Conservation (phyloP, 805 yeast genomes). For the Torulaspora gathmanii region DNA sequence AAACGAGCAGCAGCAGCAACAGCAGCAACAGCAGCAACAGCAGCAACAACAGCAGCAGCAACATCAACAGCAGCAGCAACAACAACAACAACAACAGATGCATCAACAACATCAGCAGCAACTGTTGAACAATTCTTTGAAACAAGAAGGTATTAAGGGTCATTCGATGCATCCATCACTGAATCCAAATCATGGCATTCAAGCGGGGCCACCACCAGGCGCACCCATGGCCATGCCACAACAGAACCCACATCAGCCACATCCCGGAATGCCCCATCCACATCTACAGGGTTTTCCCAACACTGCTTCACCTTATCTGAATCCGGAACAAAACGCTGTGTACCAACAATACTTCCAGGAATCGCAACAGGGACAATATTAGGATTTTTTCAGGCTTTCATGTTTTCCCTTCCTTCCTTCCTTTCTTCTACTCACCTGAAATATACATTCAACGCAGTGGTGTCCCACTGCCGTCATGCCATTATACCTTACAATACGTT, state of each 20-base stretch:
- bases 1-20: constrained; percentile 8
- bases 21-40: constrained; percentile 14
- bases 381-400: constrained; percentile 4
- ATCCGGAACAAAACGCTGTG: constrained; percentile 51
- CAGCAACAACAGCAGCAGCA: constrained; percentile 23
- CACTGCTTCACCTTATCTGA: constrained; percentile 37
- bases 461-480: constrained; percentile 1
- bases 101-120: constrained; percentile 19
- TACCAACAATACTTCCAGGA: constrained; percentile 61
- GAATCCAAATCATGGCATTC: constrained; percentile 12
- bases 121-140: constrained; percentile 16
- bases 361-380: constrained; percentile 54
- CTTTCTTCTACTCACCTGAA: background rate
- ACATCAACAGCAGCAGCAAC: constrained; percentile 12
- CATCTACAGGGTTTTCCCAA: constrained; percentile 38
- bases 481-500: background rate
- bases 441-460: background rate
- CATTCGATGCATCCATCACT: constrained; percentile 12
- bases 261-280: constrained; percentile 29
- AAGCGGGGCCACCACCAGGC: constrained; percentile 8
- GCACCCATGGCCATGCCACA: constrained; percentile 13
- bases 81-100: constrained; percentile 12
- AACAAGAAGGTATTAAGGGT: constrained; percentile 13
- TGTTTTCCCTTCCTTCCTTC: background rate
- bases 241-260: constrained; percentile 12